Percentiles rank a stretch among this genome's conserved stretches.
These are phyloP conservation scores for Eimeria maxima DNA, from an alignment of 169 alveolate species.

Conservation along the genomic window DNA sequence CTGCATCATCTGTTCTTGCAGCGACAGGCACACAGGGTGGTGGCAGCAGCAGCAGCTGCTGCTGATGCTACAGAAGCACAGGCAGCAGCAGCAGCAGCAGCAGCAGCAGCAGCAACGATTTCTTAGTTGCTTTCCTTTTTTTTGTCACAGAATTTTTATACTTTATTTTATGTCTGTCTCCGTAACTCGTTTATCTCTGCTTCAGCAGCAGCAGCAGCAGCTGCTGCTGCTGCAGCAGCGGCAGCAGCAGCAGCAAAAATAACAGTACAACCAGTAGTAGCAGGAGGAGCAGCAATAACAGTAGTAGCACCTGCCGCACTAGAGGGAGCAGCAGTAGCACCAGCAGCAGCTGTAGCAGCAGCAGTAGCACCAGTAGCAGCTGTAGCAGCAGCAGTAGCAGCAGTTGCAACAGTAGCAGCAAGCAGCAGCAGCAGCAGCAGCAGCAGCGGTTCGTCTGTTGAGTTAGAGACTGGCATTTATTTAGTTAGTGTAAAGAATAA, in stretches of 20 bases:
- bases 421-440: too few relatives aligned
- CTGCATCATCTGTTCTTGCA: too few relatives aligned
- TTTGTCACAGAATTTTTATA: background rate
- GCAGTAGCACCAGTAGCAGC: too few relatives aligned
- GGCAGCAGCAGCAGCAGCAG: conserved; percentile 15
- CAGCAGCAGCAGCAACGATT: background rate
- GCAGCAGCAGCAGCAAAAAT: background rate
- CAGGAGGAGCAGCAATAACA: background rate
- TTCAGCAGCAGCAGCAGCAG: background rate
- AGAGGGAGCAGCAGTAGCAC: background rate
- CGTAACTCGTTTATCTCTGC: too few relatives aligned
- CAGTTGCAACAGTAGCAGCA: too few relatives aligned
- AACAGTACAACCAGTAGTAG: background rate
- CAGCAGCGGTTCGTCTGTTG: background rate
- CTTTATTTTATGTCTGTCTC: too few relatives aligned
- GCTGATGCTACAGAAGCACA: background rate
- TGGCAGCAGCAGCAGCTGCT: conserved; percentile 26
- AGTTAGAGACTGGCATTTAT: background rate
- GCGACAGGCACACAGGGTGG: too few relatives aligned
- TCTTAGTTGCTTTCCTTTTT: conserved; percentile 77
- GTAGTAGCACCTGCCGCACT: background rate
- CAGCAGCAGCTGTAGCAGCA: conserved; percentile 32
- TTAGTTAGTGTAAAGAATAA: too few relatives aligned
- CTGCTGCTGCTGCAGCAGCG: background rate
- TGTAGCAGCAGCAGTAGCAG: background rate